phyloP scores from a whole-genome alignment of 75 land plant genomes.

The Cryptomeria japonica region DNA sequence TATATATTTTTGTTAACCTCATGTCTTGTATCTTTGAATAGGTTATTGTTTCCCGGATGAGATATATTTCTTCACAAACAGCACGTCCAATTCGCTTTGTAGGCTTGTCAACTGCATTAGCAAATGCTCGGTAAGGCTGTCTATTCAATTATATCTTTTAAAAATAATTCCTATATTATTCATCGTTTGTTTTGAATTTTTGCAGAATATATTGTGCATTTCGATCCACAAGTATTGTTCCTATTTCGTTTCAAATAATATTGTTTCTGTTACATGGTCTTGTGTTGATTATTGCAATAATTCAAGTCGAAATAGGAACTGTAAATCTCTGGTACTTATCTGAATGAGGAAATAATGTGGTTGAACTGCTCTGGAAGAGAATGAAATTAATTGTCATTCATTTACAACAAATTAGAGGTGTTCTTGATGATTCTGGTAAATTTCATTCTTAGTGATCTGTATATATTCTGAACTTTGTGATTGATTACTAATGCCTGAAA shows the following conservation, averaged over 20 bases:
- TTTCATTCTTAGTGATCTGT: background rate
- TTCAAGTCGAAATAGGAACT: background rate
- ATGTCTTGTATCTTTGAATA: constrained; percentile 23
- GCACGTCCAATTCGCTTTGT: constrained; percentile 82
- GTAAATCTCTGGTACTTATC: background rate
- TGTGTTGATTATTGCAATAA: background rate
- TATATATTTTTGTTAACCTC: background rate
- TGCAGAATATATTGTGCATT: background rate
- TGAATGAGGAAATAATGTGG: background rate
- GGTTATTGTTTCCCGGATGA: constrained; percentile 99
- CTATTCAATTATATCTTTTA: background rate
- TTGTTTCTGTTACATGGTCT: background rate
- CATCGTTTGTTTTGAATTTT: background rate
- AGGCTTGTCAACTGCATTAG: constrained; percentile 97
- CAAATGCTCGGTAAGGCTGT: constrained; percentile 85
- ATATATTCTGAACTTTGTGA: background rate
- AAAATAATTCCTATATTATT: background rate
- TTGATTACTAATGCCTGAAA: background rate
- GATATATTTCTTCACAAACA: constrained; percentile 98
- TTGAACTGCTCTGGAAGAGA: background rate
- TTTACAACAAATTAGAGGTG: background rate
- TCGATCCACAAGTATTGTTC: background rate
- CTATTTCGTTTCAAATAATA: background rate
- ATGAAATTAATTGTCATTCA: background rate
- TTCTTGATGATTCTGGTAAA: background rate